phyloP scores from a whole-genome alignment of 2,329 filamentous ascomycete species.

The Apiospora kogelbergensis region DNA sequence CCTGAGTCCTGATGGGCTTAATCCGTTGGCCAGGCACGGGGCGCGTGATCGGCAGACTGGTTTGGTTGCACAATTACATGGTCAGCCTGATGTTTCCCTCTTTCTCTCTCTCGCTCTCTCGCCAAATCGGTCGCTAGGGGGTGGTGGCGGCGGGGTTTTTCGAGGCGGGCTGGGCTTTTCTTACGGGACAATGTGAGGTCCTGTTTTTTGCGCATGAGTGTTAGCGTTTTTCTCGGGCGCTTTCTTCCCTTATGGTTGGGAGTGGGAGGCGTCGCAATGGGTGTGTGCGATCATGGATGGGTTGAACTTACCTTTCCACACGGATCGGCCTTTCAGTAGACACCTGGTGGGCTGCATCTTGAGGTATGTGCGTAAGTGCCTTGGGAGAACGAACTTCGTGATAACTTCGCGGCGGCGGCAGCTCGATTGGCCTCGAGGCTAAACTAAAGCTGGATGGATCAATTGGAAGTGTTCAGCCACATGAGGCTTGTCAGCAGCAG shows the following conservation, averaged over 20 bases:
- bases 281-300: not conserved
- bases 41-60: conserved; percentile 65
- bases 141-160: not conserved
- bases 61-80: too few relatives aligned
- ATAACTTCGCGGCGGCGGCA: not conserved
- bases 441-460: not conserved
- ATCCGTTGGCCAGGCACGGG: conserved; percentile 60
- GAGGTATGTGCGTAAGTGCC: not conserved
- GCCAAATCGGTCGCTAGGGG: not conserved
- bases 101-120: too few relatives aligned
- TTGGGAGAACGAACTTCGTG: not conserved
- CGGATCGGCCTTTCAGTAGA: conserved; percentile 34
- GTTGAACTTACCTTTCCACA: conserved; percentile 32
- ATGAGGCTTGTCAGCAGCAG: not conserved
- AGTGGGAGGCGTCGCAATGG: too few relatives aligned
- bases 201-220: conserved; percentile 35
- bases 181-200: conserved; percentile 72
- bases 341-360: conserved; percentile 36
- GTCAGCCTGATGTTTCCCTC: too few relatives aligned
- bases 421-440: not conserved
- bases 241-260: not conserved
- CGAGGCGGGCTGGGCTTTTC: conserved; percentile 24
- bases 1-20: conserved; percentile 80
- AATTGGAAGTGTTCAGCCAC: not conserved
- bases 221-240: conserved; percentile 15